Evolutionary conservation across 345 rosid species (phyloP).

Genomic region (Pistacia atlantica): DNA sequence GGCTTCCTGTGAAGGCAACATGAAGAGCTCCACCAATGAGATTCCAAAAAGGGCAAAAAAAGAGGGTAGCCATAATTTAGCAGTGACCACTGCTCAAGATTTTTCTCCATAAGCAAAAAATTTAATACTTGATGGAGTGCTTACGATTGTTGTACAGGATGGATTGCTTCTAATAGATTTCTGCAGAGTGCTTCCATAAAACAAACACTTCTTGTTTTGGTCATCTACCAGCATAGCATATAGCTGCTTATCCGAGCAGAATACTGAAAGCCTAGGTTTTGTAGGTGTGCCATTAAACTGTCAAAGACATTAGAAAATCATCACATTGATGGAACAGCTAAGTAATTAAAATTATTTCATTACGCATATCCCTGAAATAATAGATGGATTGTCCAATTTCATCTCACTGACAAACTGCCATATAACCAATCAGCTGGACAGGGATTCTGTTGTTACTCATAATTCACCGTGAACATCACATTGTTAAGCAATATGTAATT

Average conservation of each 20-base stretch:
- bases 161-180: slow-evolving; percentile 67
- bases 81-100: neutral
- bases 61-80: neutral
- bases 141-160: slow-evolving; percentile 58
- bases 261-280: slow-evolving; percentile 85
- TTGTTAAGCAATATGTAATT: too few relatives aligned
- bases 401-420: too few relatives aligned
- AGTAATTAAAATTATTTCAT: neutral
- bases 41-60: slow-evolving; percentile 1
- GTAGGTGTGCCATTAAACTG: slow-evolving; percentile 70
- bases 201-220: slow-evolving; percentile 73
- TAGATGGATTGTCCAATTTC: too few relatives aligned
- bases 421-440: too few relatives aligned
- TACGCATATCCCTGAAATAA: neutral
- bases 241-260: slow-evolving; percentile 85
- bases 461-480: too few relatives aligned
- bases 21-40: slow-evolving; percentile 4
- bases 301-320: slow-evolving; percentile 18
- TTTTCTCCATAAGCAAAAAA: neutral
- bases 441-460: too few relatives aligned
- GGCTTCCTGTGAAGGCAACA: slow-evolving; percentile 59
- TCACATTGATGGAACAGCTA: neutral
- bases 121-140: slow-evolving; percentile 22
- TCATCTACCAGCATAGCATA: slow-evolving; percentile 93
- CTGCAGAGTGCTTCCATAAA: slow-evolving; percentile 84